Conservation (phyloP, 2,329 filamentous ascomycete genomes). For the Celoporthe dispersa region DNA sequence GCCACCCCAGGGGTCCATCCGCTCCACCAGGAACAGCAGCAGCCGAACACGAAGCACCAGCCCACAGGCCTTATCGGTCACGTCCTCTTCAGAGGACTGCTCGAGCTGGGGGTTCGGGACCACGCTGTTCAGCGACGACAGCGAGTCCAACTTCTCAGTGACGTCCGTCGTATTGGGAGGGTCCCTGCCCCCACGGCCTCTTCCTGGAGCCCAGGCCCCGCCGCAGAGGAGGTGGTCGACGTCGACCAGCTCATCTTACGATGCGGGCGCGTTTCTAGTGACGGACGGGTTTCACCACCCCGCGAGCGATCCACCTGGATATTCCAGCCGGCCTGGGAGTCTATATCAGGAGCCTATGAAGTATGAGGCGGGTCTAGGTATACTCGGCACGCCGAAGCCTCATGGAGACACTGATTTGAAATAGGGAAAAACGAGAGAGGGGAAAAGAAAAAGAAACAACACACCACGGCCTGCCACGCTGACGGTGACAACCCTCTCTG, state of each 20-base stretch:
- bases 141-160: constrained; percentile 21
- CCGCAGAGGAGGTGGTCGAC: constrained; percentile 28
- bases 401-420: constrained; percentile 8
- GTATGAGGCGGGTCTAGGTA: constrained; percentile 23
- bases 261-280: constrained; percentile 24
- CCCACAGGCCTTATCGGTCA: constrained; percentile 6
- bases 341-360: constrained; percentile 29
- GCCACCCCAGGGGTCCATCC: constrained; percentile 17
- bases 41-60: constrained; percentile 7
- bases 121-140: constrained; percentile 20
- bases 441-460: not conserved
- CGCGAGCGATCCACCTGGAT: not conserved
- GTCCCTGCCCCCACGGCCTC: constrained; percentile 12
- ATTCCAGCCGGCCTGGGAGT: constrained; percentile 25
- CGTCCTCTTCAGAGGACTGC: not conserved
- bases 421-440: not conserved
- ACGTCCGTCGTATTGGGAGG: constrained; percentile 19
- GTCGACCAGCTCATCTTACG: constrained; percentile 29
- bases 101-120: constrained; percentile 25
- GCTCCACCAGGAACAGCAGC: constrained; percentile 9
- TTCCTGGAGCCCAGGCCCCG: constrained; percentile 7
- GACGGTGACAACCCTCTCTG: not conserved
- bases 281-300: constrained; percentile 26
- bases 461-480: not conserved
- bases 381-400: constrained; percentile 17